phyloP scores from a whole-genome alignment of 352 stramenopile genomes.

The Phytopythium delawarense region DNA sequence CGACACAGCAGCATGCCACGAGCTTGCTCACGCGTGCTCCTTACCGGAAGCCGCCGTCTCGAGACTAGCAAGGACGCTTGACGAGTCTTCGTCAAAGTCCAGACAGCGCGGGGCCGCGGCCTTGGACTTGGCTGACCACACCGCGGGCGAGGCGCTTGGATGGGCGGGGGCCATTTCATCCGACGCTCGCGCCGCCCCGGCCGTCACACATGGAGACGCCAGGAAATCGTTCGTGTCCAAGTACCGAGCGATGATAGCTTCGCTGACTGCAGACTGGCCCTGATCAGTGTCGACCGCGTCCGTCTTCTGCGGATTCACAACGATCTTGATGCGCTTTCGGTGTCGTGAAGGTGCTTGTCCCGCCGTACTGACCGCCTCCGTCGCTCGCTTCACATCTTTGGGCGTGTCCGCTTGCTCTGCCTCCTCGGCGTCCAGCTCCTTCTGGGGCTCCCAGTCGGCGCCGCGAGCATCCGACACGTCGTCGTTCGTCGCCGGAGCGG shows the following conservation, averaged over 20 bases:
- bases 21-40: background rate
- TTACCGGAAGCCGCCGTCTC: background rate
- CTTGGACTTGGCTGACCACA: conserved; percentile 6
- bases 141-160: conserved; percentile 2
- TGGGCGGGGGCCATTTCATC: background rate
- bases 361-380: background rate
- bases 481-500: conserved; percentile 11
- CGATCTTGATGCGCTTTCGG: conserved; percentile 24
- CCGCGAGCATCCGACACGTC: background rate
- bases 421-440: conserved; percentile 15
- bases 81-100: conserved; percentile 1
- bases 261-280: background rate
- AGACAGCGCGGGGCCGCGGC: background rate
- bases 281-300: background rate
- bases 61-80: background rate
- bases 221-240: background rate
- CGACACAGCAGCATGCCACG: background rate
- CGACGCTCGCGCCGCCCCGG: background rate
- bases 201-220: background rate
- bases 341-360: background rate
- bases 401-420: background rate
- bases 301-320: conserved; percentile 2
- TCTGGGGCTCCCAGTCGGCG: conserved; percentile 18
- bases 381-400: background rate
- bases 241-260: background rate